Conservation (phyloP, 2,329 filamentous ascomycete genomes). For the Fusarium foetens region DNA sequence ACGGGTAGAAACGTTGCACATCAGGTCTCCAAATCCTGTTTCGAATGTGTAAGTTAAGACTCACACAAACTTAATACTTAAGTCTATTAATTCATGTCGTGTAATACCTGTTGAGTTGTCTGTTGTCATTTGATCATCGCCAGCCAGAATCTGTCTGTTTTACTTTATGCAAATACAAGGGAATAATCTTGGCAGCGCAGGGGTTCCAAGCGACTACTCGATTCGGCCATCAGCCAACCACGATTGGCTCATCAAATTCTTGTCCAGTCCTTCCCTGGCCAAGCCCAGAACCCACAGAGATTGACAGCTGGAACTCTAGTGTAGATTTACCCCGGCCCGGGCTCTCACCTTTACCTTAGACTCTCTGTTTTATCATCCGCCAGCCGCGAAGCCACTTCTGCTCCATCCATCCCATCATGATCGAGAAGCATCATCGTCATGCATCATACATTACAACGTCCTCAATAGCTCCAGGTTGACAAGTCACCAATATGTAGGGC, state of each 20-base stretch:
- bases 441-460: neutral
- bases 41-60: neutral
- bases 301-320: constrained; percentile 33
- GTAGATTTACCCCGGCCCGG: constrained; percentile 18
- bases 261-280: constrained; percentile 37
- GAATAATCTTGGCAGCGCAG: constrained; percentile 20
- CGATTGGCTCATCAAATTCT: constrained; percentile 37
- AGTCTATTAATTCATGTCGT: neutral
- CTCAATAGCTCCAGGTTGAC: neutral
- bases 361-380: constrained; percentile 5
- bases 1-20: neutral
- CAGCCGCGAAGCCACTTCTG: constrained; percentile 20
- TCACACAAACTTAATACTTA: neutral
- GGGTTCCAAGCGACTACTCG: constrained; percentile 43
- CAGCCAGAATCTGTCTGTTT: neutral
- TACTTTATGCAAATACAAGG: constrained; percentile 27
- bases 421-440: constrained; percentile 19
- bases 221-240: constrained; percentile 39
- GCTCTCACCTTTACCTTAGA: neutral
- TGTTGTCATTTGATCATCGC: neutral
- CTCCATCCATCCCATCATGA: constrained; percentile 4
- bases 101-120: neutral
- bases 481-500: neutral
- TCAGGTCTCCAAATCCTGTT: neutral
- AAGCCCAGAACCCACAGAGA: constrained; percentile 26